Evolutionary conservation across 805 yeast species (phyloP).

Genomic region (Saccharomycopsis oosterbeekiorum): DNA sequence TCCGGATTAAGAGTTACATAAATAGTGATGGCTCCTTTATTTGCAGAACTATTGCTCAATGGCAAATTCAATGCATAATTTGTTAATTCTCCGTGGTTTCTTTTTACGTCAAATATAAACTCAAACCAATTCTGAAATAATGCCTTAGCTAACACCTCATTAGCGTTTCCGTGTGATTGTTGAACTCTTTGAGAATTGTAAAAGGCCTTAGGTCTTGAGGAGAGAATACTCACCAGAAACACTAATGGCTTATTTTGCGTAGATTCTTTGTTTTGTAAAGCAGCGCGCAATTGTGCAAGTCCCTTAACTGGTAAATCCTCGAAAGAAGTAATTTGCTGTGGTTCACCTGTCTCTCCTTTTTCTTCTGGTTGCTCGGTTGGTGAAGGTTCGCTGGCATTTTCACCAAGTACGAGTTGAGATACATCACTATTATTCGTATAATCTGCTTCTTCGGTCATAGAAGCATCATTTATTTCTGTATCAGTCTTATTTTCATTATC

Average conservation of each 20-base stretch:
- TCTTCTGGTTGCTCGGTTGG: neutral
- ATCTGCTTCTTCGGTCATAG: slow-evolving; percentile 6
- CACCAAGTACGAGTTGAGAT: neutral
- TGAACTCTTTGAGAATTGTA: slow-evolving; percentile 16
- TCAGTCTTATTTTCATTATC: neutral
- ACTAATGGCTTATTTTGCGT: neutral
- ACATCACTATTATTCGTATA: slow-evolving; percentile 14
- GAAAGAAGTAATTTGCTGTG: neutral
- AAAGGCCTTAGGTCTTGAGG: slow-evolving; percentile 14
- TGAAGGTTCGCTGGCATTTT: neutral
- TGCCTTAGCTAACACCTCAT: slow-evolving; percentile 18
- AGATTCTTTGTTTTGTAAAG: neutral
- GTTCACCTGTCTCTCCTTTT: slow-evolving; percentile 3
- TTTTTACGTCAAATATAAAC: slow-evolving; percentile 27
- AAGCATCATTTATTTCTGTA: neutral
- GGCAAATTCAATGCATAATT: slow-evolving; percentile 40
- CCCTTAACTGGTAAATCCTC: neutral
- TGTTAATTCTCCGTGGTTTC: slow-evolving; percentile 26
- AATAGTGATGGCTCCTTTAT: slow-evolving; percentile 37
- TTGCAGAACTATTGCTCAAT: slow-evolving; percentile 14
- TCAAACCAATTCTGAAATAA: slow-evolving; percentile 29
- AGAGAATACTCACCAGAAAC: slow-evolving; percentile 10
- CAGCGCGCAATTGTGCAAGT: neutral
- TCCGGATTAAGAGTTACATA: slow-evolving; percentile 34
- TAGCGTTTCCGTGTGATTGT: slow-evolving; percentile 21